Conservation (phyloP, 1,284 basidiomycete species). For the Ceratobasidium sp. region DNA sequence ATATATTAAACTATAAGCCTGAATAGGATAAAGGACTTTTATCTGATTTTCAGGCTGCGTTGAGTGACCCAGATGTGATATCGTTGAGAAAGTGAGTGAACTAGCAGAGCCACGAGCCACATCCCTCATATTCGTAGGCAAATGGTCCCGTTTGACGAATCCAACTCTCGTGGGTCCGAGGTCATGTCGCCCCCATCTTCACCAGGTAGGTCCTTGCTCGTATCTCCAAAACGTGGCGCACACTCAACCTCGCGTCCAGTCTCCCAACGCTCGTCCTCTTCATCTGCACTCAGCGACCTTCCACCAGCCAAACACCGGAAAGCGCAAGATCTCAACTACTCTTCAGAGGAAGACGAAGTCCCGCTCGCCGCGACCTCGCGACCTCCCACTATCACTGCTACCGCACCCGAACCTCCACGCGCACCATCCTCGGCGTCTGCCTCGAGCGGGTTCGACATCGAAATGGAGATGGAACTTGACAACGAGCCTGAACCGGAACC, state of each 20-base stretch:
- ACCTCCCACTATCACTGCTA: constrained; percentile 44
- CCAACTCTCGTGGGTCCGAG: constrained; percentile 45
- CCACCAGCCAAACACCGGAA: constrained; percentile 46
- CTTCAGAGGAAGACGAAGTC: constrained; percentile 62
- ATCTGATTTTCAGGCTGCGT: constrained; percentile 74
- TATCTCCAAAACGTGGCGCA: constrained; percentile 22
- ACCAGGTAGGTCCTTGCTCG: constrained; percentile 54
- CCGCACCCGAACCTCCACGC: constrained; percentile 41
- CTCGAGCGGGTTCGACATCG: constrained; percentile 42
- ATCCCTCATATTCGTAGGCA: constrained; percentile 30
- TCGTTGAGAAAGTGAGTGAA: constrained; percentile 81
- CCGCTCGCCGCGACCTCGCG: constrained; percentile 52
- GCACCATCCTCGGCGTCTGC: constrained; percentile 28
- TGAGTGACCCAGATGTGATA: constrained; percentile 75
- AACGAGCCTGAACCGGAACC: constrained; percentile 46
- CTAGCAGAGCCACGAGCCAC: constrained; percentile 55
- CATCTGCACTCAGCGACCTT: constrained; percentile 46
- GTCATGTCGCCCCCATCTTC: constrained; percentile 63
- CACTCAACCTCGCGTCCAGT: constrained; percentile 21
- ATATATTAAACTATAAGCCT: constrained; percentile 4
- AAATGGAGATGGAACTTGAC: constrained; percentile 40
- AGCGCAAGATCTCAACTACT: constrained; percentile 46
- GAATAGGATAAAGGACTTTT: constrained; percentile 79
- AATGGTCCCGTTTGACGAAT: constrained; percentile 40
- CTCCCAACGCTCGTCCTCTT: constrained; percentile 52